These are phyloP conservation scores for Aspergillus sp. DNA, from an alignment of 2,329 filamentous ascomycete species.

Conservation along the genomic window DNA sequence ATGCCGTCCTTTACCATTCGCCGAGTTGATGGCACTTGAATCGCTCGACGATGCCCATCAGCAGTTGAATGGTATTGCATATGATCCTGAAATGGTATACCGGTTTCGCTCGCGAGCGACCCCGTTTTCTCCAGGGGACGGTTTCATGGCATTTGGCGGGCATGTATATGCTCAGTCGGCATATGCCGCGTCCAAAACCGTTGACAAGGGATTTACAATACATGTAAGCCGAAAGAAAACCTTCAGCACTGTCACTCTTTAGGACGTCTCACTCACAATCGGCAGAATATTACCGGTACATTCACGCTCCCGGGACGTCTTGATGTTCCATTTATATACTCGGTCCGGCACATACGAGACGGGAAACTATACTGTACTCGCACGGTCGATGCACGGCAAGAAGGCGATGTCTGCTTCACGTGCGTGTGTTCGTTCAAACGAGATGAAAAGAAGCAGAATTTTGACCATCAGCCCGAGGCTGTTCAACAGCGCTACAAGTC, in stretches of 20 bases:
- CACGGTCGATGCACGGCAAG: conserved; percentile 47
- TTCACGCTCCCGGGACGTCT: conserved; percentile 45
- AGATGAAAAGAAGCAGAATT: conserved; percentile 25
- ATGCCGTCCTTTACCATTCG: conserved; percentile 17
- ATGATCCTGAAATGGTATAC: conserved; percentile 22
- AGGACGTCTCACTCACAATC: not conserved
- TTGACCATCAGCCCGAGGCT: conserved; percentile 24
- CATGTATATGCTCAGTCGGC: conserved; percentile 54
- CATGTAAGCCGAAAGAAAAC: conserved; percentile 36
- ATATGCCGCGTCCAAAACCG: conserved; percentile 51
- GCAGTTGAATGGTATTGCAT: conserved; percentile 3
- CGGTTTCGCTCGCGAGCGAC: conserved; percentile 21
- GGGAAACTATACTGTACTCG: conserved; percentile 48
- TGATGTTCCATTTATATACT: conserved; percentile 46
- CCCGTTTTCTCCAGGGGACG: conserved; percentile 38
- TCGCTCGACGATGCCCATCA: conserved; percentile 13
- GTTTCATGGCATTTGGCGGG: conserved; percentile 46
- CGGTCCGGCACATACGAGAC: conserved; percentile 45
- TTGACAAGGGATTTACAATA: conserved; percentile 44
- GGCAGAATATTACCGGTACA: conserved; percentile 47
- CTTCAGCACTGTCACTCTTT: not conserved
- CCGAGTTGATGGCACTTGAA: conserved; percentile 27
- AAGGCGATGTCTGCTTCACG: conserved; percentile 45
- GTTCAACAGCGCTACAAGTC: conserved; percentile 23
- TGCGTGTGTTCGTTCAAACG: conserved; percentile 49